Percentiles rank a stretch among this genome's conserved stretches.
phyloP scores from a whole-genome alignment of 2,329 filamentous ascomycete genomes.

The Aureobasidium sp. region DNA sequence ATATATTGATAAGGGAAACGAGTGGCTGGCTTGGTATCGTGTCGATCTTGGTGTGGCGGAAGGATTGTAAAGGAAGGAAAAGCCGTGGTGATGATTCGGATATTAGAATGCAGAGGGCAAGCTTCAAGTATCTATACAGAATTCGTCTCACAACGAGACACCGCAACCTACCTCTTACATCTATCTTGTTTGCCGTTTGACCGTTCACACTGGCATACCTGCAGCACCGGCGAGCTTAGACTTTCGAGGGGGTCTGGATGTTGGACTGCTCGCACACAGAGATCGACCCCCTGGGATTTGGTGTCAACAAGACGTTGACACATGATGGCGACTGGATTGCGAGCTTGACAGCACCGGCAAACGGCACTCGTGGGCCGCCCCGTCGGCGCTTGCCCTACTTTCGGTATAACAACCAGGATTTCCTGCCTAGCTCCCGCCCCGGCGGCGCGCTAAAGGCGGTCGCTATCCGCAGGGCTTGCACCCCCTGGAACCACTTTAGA shows the following conservation, averaged over 20 bases:
- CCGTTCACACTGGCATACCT: slow-evolving; percentile 8
- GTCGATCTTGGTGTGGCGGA: slow-evolving; percentile 4
- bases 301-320: slow-evolving; percentile 8
- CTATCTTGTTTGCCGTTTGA: slow-evolving; percentile 11
- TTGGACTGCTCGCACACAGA: neutral
- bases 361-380: slow-evolving; percentile 10
- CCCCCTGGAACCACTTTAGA: slow-evolving; percentile 5
- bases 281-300: neutral
- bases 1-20: slow-evolving; percentile 4
- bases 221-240: slow-evolving; percentile 7
- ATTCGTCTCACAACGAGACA: slow-evolving; percentile 11
- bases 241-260: slow-evolving; percentile 6
- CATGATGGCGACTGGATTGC: slow-evolving; percentile 3
- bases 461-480: neutral
- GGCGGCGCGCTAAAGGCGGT: slow-evolving; percentile 5
- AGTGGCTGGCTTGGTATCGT: slow-evolving; percentile 11
- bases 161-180: slow-evolving; percentile 2
- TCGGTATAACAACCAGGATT: neutral
- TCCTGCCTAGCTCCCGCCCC: neutral
- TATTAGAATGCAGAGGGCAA: slow-evolving; percentile 5
- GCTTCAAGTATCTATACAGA: slow-evolving; percentile 8
- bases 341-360: slow-evolving; percentile 11
- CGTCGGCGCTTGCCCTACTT: neutral
- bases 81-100: slow-evolving; percentile 12
- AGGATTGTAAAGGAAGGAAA: neutral